These are phyloP conservation scores for Pseudogymnoascus verrucosus DNA, from an alignment of 2,329 filamentous ascomycete species.

Conservation along the genomic window DNA sequence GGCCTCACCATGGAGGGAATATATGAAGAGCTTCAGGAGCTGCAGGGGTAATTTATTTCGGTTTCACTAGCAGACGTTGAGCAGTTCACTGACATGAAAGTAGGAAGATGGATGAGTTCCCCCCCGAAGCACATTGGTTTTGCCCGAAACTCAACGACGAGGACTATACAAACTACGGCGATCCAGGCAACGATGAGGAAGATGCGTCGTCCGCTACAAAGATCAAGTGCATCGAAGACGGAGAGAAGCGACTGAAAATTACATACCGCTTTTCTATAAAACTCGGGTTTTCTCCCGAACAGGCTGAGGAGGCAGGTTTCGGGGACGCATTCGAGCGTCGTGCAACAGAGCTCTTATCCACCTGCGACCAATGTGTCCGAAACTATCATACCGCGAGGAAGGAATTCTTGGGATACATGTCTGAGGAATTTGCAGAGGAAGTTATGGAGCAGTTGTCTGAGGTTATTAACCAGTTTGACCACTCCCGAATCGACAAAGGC, in stretches of 20 bases:
- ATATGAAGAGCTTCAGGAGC: conserved; percentile 3
- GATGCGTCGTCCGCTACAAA: conserved; percentile 45
- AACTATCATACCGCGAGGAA: conserved; percentile 66
- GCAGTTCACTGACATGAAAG: background rate
- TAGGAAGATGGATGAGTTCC: conserved; percentile 17
- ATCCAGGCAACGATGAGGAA: conserved; percentile 38
- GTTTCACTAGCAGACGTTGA: background rate
- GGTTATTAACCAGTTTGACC: conserved; percentile 52
- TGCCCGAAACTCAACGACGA: conserved; percentile 58
- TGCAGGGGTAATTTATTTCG: background rate
- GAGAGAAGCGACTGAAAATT: conserved; percentile 47
- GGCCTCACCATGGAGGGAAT: conserved; percentile 7
- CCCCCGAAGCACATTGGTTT: conserved; percentile 50
- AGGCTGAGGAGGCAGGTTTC: conserved; percentile 42
- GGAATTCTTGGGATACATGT: conserved; percentile 52
- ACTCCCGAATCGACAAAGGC: conserved; percentile 52
- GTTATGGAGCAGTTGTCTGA: conserved; percentile 44
- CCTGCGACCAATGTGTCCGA: conserved; percentile 62
- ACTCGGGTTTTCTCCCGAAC: conserved; percentile 56
- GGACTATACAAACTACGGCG: conserved; percentile 57
- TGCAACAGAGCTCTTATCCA: conserved; percentile 50
- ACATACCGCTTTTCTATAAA: conserved; percentile 63
- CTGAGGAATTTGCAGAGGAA: conserved; percentile 44
- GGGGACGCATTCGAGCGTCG: conserved; percentile 50
- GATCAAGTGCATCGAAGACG: conserved; percentile 44